These are phyloP conservation scores for Cytospora chrysosperma DNA, from an alignment of 2,329 filamentous ascomycete species.

Conservation along the genomic window DNA sequence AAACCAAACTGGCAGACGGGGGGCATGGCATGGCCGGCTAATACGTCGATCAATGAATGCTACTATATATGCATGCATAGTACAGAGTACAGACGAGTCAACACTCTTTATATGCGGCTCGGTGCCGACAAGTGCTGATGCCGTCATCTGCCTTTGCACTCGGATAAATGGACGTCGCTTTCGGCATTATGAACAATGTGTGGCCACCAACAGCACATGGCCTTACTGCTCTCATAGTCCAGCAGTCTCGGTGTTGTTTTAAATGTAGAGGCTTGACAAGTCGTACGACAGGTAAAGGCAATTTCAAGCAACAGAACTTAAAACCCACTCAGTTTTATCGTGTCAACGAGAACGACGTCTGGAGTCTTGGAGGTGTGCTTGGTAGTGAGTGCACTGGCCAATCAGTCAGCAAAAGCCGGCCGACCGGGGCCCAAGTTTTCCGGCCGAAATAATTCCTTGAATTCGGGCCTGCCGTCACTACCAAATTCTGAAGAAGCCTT, in stretches of 20 bases:
- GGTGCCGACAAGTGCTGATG: neutral
- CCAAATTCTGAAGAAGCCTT: constrained; percentile 17
- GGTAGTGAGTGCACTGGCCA: constrained; percentile 7
- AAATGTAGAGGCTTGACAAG: neutral
- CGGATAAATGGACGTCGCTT: neutral
- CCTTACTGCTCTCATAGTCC: neutral
- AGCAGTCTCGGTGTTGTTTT: neutral
- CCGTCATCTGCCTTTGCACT: neutral
- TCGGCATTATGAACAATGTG: too few relatives aligned
- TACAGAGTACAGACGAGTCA: too few relatives aligned
- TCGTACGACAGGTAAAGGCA: neutral
- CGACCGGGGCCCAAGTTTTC: neutral
- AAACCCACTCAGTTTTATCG: too few relatives aligned
- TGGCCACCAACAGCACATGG: neutral
- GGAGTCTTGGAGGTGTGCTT: too few relatives aligned
- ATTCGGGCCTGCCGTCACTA: neutral
- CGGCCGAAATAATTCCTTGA: constrained; percentile 29
- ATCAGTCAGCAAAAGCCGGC: constrained; percentile 4
- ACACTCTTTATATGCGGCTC: constrained; percentile 6
- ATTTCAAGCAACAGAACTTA: neutral
- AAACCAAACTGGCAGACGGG: neutral
- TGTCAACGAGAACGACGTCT: neutral
- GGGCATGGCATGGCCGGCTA: constrained; percentile 2
- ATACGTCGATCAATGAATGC: neutral
- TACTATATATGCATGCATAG: too few relatives aligned